Base-by-base conservation (phyloP, 768 basidiomycete species). In the Fomitopsis serialis region DNA sequence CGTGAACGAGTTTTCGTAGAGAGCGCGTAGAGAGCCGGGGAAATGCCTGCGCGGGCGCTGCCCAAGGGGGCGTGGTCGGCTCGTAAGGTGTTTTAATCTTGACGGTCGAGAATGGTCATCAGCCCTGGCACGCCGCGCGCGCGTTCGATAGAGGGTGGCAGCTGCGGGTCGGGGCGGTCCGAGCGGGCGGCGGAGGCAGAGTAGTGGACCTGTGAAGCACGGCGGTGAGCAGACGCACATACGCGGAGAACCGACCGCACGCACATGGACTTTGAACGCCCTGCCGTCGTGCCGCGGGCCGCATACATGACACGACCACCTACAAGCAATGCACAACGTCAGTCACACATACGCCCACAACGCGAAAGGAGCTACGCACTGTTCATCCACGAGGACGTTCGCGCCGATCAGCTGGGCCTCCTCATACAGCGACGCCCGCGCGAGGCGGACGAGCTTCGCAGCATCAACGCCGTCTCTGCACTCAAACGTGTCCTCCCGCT, bases 381-480 rank as follows among this genome's bases (percentile, higher is more conserved):
- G 74, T 63, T 90, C 88, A 40, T 89, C 80, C 2, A 84, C 77
- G 50, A 90, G 73, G 1, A 79, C 80, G 59, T 82, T 84, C 3
- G 76, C 82, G 15, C 80, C 84, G 19, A 78, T 57, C 9, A 62
- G 58, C 49, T 72, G 68, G 15, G 80, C 80, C 51, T 73, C 70
- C 54, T 81, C 76, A 48, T 83, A 61, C 52, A 88, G 64, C 40
- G 70, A 67, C 2, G 70, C 66, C 45, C 85, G 75, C 25, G 82
- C 78, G 4, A 74, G 78, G 12, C 83, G 70, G 46, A 90, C 69
- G 13, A 90, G 72, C 51, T 76, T 78, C 21, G 67, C 61, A 34
- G 79, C 73, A 60, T 87, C 83, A 29, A 89, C 87, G 1, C 78
- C 87, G 44, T 78, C 82, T 3, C 69, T 68, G 58, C 87, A 89